phyloP scores from a whole-genome alignment of 1,284 basidiomycete genomes.

The Heterobasidion irregulare region DNA sequence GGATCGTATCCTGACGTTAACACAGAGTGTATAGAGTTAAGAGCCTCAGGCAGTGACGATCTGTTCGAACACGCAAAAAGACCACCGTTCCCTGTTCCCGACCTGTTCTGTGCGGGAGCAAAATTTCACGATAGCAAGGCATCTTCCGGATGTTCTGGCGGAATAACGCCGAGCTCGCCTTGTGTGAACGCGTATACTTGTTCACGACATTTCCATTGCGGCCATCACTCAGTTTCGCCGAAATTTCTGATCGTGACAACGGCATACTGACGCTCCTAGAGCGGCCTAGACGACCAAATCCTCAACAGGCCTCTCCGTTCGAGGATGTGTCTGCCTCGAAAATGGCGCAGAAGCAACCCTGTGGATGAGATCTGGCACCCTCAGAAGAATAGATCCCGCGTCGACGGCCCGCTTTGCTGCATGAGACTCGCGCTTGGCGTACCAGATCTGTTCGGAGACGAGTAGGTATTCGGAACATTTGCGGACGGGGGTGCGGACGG shows the following conservation, averaged over 20 bases:
- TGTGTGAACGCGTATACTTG: background rate
- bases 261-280: background rate
- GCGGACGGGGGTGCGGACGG: constrained; percentile 8
- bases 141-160: background rate
- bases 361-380: constrained; percentile 5
- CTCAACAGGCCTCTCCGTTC: background rate
- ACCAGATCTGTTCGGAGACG: background rate
- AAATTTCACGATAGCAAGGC: background rate
- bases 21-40: background rate
- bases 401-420: background rate
- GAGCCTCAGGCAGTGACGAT: too few species aligned
- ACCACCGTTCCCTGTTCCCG: too few species aligned
- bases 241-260: constrained; percentile 1
- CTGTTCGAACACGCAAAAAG: too few species aligned
- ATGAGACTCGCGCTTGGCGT: constrained; percentile 4
- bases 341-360: background rate
- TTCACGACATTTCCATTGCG: background rate
- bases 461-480: constrained; percentile 4
- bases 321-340: background rate
- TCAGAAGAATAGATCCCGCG: background rate
- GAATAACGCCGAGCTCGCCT: background rate
- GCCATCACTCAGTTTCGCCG: constrained; percentile 5
- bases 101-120: background rate
- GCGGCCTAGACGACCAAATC: background rate
- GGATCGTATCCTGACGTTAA: background rate